A percentile compares a stretch with the other conserved stretches of the same genome.
phyloP scores from a whole-genome alignment of 129 eudicot genomes.

The Pittosporum tobira region DNA sequence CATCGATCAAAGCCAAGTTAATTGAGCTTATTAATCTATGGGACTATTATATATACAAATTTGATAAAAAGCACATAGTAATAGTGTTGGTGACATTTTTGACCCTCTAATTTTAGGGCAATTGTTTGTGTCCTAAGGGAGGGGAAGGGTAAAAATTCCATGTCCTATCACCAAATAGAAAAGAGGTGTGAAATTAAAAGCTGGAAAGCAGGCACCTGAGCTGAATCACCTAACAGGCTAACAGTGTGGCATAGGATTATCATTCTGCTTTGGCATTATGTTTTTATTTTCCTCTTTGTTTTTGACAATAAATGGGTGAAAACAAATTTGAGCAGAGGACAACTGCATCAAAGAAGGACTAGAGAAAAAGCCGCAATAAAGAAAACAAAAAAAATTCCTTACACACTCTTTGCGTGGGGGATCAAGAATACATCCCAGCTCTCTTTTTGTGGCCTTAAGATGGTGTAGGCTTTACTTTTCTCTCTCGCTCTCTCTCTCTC shows the following conservation, averaged over 20 bases:
- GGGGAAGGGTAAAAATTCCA: not conserved
- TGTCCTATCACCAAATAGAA: not conserved
- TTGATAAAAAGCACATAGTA: too few relatives aligned
- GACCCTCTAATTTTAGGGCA: not conserved
- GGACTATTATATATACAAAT: not conserved
- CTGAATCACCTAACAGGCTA: not conserved
- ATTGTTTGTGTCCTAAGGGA: too few relatives aligned
- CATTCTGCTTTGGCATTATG: not conserved
- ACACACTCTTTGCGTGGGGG: not conserved
- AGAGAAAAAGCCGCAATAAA: slow-evolving; percentile 1
- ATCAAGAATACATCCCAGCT: not conserved
- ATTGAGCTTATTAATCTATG: too few relatives aligned
- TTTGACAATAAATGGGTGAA: too few relatives aligned
- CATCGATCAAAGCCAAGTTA: too few relatives aligned
- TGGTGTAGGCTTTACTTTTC: too few relatives aligned
- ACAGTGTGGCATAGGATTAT: not conserved
- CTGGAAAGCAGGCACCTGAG: not conserved
- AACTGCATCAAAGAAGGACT: not conserved
- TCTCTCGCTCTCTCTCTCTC: not conserved
- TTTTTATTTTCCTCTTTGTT: not conserved
- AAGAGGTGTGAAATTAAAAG: not conserved
- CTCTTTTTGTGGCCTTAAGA: not conserved
- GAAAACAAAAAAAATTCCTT: not conserved
- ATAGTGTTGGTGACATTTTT: not conserved
- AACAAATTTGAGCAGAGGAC: not conserved